Evolutionary conservation across 768 basidiomycete genomes (phyloP).

Genomic region (Collybia nuda): DNA sequence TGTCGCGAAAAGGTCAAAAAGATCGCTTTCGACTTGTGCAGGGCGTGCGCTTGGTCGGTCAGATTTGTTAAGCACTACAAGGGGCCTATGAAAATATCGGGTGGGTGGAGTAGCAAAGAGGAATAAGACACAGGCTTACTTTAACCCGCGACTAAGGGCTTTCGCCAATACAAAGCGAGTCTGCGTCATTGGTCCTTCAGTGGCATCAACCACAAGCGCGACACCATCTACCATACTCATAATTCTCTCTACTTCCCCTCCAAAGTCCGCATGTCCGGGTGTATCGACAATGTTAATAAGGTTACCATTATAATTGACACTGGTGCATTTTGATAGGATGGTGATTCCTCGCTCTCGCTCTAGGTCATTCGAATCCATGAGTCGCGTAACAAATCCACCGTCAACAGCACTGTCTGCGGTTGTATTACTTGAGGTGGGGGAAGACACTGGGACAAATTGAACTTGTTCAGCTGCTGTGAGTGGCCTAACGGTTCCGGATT

Average conservation of each 20-base stretch:
- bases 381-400: constrained; percentile 39
- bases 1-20: constrained; percentile 51
- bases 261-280: constrained; percentile 63
- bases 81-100: constrained; percentile 26
- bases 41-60: constrained; percentile 44
- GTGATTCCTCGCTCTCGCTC: constrained; percentile 63
- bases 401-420: constrained; percentile 34
- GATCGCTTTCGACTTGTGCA: constrained; percentile 46
- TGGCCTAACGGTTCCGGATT: constrained; percentile 46
- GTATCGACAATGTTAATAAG: constrained; percentile 63
- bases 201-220: constrained; percentile 58
- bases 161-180: constrained; percentile 53
- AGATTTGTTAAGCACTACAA: constrained; percentile 53
- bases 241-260: constrained; percentile 61
- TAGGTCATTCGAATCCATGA: constrained; percentile 54
- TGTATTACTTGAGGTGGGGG: constrained; percentile 20
- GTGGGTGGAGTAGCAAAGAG: neutral
- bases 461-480: constrained; percentile 35
- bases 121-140: constrained; percentile 21
- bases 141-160: constrained; percentile 40
- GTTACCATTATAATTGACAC: constrained; percentile 46
- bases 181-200: constrained; percentile 63
- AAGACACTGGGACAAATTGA: constrained; percentile 28
- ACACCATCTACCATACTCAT: constrained; percentile 64
- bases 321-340: constrained; percentile 59